These are phyloP conservation scores for Dactylis glomerata DNA, from an alignment of 176 grass and related monocot genomes.

Conservation along the genomic window DNA sequence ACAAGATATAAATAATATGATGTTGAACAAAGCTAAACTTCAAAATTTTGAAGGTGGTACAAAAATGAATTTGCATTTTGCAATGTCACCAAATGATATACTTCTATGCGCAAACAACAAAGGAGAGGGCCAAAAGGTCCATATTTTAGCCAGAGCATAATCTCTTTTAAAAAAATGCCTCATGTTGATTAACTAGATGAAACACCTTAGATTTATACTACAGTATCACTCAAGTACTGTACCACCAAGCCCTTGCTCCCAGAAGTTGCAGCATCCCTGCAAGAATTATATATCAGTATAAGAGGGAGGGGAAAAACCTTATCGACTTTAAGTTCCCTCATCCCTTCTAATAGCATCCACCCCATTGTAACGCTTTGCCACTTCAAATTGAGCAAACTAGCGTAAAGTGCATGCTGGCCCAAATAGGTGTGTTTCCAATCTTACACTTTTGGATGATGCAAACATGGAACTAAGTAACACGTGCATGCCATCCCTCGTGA, in stretches of 20 bases:
- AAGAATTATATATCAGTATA: slow-evolving; percentile 81
- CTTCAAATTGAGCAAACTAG: neutral
- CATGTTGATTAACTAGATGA: slow-evolving; percentile 46
- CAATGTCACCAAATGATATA: neutral
- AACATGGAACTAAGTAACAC: neutral
- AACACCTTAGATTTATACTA: slow-evolving; percentile 32
- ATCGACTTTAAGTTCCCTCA: slow-evolving; percentile 44
- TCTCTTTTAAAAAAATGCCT: slow-evolving; percentile 20
- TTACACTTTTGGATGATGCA: neutral
- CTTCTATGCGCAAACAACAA: neutral
- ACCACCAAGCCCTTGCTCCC: slow-evolving; percentile 56
- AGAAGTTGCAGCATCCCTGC: slow-evolving; percentile 59
- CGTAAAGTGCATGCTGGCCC: neutral
- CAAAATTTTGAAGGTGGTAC: neutral
- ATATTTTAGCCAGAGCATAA: slow-evolving; percentile 25
- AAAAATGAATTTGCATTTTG: neutral
- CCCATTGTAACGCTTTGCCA: neutral
- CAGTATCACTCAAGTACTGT: slow-evolving; percentile 38
- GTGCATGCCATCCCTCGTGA: neutral
- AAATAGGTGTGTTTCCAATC: neutral
- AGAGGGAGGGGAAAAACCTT: slow-evolving; percentile 61
- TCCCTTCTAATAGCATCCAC: neutral
- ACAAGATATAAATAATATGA: slow-evolving; percentile 19
- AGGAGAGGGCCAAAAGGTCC: neutral
- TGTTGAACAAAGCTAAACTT: slow-evolving; percentile 9